Evolutionary conservation across 768 basidiomycete species (phyloP).

Genomic region (Leccinum boreale): DNA sequence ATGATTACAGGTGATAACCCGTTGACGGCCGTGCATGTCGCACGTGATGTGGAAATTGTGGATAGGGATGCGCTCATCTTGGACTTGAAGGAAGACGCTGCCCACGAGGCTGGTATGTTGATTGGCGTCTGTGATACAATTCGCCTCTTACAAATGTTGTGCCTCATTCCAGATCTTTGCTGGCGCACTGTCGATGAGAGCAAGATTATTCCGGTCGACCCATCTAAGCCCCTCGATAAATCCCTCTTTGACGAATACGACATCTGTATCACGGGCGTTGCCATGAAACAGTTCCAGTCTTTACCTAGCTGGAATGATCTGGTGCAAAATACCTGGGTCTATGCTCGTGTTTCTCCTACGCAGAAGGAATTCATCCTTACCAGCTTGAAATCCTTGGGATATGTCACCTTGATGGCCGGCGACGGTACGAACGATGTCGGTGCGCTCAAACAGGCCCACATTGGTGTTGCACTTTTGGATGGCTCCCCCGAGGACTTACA

Average conservation of each 20-base stretch:
- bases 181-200: constrained; percentile 95
- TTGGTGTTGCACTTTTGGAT: constrained; percentile 91
- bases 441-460: constrained; percentile 96
- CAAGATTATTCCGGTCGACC: constrained; percentile 84
- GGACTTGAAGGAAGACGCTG: constrained; percentile 80
- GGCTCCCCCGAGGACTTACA: constrained; percentile 89
- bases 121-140: neutral
- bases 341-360: constrained; percentile 92
- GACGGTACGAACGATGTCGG: constrained; percentile 99
- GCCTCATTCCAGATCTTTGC: constrained; percentile 57
- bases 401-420: constrained; percentile 94
- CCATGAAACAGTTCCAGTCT: constrained; percentile 83
- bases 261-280: constrained; percentile 94
- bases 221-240: constrained; percentile 71
- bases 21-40: constrained; percentile 93
- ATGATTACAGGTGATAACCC: constrained; percentile 99
- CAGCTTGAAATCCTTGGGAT: constrained; percentile 84
- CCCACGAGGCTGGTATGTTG: constrained; percentile 61
- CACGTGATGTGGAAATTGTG: constrained; percentile 93
- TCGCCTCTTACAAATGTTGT: neutral
- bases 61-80: constrained; percentile 93
- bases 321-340: constrained; percentile 96
- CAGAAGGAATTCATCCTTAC: constrained; percentile 97
- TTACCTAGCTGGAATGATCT: constrained; percentile 72
- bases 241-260: constrained; percentile 84